These are phyloP conservation scores for Collybia sordida DNA, from an alignment of 768 basidiomycete species.

Conservation along the genomic window DNA sequence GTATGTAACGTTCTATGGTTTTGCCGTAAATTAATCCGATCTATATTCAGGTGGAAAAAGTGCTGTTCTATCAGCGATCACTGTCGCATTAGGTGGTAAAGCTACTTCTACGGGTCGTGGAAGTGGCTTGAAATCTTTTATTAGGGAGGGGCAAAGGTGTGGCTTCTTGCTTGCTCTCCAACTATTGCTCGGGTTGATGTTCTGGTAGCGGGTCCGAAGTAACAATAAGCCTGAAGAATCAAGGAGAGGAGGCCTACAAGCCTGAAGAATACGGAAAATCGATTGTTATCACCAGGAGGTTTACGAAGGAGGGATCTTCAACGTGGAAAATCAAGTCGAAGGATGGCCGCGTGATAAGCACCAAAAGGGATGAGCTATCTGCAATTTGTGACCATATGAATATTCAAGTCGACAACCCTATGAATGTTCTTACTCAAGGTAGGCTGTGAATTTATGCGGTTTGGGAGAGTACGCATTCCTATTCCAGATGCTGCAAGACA, in stretches of 20 bases:
- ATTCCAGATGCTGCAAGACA: conserved; percentile 63
- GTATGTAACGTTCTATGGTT: conserved; percentile 32
- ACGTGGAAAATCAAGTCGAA: conserved; percentile 82
- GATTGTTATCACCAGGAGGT: conserved; percentile 81
- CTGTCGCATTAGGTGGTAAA: conserved; percentile 92
- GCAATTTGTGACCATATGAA: conserved; percentile 95
- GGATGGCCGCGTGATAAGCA: conserved; percentile 65
- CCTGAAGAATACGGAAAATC: conserved; percentile 83
- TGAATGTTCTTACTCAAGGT: conserved; percentile 93
- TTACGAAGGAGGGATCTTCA: conserved; percentile 73
- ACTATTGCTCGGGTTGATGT: neutral
- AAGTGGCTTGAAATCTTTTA: conserved; percentile 78
- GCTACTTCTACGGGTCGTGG: conserved; percentile 90
- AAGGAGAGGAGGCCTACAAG: conserved; percentile 87
- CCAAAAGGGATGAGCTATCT: conserved; percentile 80
- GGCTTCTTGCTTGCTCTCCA: conserved; percentile 19
- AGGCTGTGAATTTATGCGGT: conserved; percentile 1
- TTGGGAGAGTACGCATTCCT: neutral
- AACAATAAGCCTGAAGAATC: conserved; percentile 81
- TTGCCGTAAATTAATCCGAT: neutral
- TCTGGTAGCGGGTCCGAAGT: conserved; percentile 64
- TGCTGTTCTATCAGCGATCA: conserved; percentile 90
- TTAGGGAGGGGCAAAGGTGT: conserved; percentile 80
- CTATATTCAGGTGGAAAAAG: conserved; percentile 80
- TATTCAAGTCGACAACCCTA: conserved; percentile 94